Conservation (phyloP, 495 filamentous ascomycete species). For the Trichoderma gamsii region DNA sequence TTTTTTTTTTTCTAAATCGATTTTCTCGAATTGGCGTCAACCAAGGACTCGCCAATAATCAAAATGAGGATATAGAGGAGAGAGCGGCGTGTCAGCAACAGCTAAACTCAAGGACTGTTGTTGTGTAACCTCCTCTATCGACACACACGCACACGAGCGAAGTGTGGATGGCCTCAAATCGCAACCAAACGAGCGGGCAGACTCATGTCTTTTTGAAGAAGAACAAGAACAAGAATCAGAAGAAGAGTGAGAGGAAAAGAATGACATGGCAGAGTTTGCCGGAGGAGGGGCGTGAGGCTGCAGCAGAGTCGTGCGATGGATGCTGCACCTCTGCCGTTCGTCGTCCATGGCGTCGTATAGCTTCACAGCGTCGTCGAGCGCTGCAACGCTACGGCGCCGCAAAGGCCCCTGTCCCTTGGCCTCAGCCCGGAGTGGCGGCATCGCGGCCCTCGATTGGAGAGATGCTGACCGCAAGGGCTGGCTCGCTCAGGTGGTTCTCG, state of each 20-base stretch:
- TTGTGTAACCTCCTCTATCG: not conserved
- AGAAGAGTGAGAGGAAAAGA: not conserved
- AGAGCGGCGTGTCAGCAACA: not conserved
- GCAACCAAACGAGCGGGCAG: not conserved
- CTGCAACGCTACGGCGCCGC: not conserved
- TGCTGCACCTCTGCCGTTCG: not conserved
- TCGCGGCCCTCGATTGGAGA: not conserved
- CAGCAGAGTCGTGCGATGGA: slow-evolving; percentile 13
- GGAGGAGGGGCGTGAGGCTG: not conserved
- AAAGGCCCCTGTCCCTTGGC: not conserved
- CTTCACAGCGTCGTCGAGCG: not conserved
- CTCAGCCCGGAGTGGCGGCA: slow-evolving; percentile 10
- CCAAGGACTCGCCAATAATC: not conserved
- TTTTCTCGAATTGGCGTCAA: not conserved
- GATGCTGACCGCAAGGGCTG: slow-evolving; percentile 3
- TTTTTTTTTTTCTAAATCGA: not conserved
- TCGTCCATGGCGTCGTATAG: not conserved
- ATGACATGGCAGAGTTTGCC: not conserved
- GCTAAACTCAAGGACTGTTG: not conserved
- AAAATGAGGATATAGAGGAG: not conserved
- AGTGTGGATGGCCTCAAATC: slow-evolving; percentile 1
- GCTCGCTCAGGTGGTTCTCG: slow-evolving; percentile 4
- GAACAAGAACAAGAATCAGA: not conserved
- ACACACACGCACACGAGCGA: not conserved
- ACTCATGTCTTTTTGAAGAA: not conserved